Evolutionary conservation across 2,329 filamentous ascomycete genomes (phyloP), one percentile per base, ranked within the genome.

Genomic region (Fusarium siculi): DNA sequence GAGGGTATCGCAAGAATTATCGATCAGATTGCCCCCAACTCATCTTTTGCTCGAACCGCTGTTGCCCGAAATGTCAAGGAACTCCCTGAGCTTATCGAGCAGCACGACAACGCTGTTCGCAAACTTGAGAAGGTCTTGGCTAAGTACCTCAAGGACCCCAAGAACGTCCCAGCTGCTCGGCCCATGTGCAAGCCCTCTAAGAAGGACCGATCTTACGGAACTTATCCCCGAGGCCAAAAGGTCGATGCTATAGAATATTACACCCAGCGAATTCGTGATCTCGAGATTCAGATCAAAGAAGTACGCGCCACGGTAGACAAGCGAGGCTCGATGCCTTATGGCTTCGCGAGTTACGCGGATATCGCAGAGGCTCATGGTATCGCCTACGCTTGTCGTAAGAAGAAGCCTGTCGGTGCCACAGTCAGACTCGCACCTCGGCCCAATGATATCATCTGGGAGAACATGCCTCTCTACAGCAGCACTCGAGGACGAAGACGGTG

Each of bases 361-460:
- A 97, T 99, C 62, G 88, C 91, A 65, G 93, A 97, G 76, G 94
- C 96, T 1, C 96, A 99, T 79, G 90, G 89, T 25, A 95, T 97
- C 70, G 96, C 95, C 16, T 97, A 93, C 82, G 89, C 91, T 15
- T 90, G 93, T 28, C 93, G 93, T 66, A 93, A 91, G 54, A 96
- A 96, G 84, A 93, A 92, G 75, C 93, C 94, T 0, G 87, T 93
- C 44, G 94, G 94, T 9, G 91, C 94, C 0, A 93, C 89, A 1
- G 90, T 99, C 62, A 87, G 85, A 10, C 87, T 98, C 19, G 95
- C 96, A 2, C 95, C 96, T 5, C 90, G 91, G 66, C 96, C 96
- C 7, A 94, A 93, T 79, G 96, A 98, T 80, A 89, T 99, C 59
- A 97, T 99, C 73, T 99, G 96, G 96, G 92, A 94, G 80, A 99